These are phyloP conservation scores for Anthostomella pinea DNA, from an alignment of 2,329 filamentous ascomycete species.

Conservation along the genomic window DNA sequence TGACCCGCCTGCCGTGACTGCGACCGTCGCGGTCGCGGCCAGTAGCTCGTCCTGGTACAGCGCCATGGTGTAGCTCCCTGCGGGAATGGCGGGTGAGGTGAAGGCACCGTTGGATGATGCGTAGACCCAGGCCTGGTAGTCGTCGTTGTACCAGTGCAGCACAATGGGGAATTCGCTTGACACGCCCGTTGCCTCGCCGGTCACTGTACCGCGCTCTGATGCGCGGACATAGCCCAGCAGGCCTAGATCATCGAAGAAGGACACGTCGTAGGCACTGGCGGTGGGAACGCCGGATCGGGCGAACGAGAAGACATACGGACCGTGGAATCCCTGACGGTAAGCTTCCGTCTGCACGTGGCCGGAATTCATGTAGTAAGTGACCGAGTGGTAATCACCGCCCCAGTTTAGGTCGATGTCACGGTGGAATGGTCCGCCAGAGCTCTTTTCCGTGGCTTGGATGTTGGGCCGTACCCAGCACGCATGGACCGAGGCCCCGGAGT, in stretches of 20 bases:
- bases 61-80: slow-evolving; percentile 58
- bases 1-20: slow-evolving; percentile 44
- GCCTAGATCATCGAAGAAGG: slow-evolving; percentile 52
- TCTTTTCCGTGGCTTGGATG: slow-evolving; percentile 51
- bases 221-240: slow-evolving; percentile 52
- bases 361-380: slow-evolving; percentile 62
- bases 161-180: slow-evolving; percentile 47
- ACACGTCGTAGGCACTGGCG: slow-evolving; percentile 44
- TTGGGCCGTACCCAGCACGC: slow-evolving; percentile 33
- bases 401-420: slow-evolving; percentile 56
- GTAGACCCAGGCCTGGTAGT: slow-evolving; percentile 57
- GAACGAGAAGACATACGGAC: slow-evolving; percentile 57
- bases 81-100: slow-evolving; percentile 57
- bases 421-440: slow-evolving; percentile 57
- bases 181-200: slow-evolving; percentile 52
- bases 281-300: slow-evolving; percentile 47
- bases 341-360: slow-evolving; percentile 54
- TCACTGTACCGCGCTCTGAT: slow-evolving; percentile 49
- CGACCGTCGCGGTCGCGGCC: slow-evolving; percentile 44
- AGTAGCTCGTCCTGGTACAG: slow-evolving; percentile 55
- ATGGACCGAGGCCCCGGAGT: slow-evolving; percentile 25
- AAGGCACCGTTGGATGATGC: slow-evolving; percentile 46
- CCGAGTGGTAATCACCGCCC: slow-evolving; percentile 45
- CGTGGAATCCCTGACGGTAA: slow-evolving; percentile 55
- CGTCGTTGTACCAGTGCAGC: slow-evolving; percentile 55